Percentiles rank a stretch among this genome's conserved stretches.
phyloP scores from a whole-genome alignment of 768 basidiomycete genomes.

The Boletus barrowsii region DNA sequence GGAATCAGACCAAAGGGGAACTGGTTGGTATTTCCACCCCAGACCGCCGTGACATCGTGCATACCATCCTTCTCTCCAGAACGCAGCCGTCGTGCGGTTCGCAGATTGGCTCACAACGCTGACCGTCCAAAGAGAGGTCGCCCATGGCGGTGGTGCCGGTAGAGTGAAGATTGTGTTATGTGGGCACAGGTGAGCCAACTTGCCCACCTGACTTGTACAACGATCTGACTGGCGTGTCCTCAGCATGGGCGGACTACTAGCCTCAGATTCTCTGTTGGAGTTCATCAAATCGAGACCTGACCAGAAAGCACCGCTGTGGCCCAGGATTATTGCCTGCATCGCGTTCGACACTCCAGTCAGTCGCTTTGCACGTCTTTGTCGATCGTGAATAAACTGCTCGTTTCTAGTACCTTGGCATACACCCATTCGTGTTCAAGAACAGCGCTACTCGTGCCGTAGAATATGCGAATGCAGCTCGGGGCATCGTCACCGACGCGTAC shows the following conservation, averaged over 20 bases:
- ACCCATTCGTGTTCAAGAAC: conserved; percentile 85
- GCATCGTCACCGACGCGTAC: conserved; percentile 58
- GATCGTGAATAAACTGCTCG: background rate
- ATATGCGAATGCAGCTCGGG: conserved; percentile 64
- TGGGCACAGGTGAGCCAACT: conserved; percentile 69
- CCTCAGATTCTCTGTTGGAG: conserved; percentile 77
- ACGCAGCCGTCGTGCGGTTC: conserved; percentile 78
- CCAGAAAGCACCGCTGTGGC: conserved; percentile 72
- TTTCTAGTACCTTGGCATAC: conserved; percentile 77
- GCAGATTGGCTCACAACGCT: conserved; percentile 91
- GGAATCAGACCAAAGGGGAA: conserved; percentile 80
- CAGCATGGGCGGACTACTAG: conserved; percentile 92
- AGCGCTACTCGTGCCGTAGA: conserved; percentile 70
- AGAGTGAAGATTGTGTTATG: conserved; percentile 79
- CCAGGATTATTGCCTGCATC: conserved; percentile 77
- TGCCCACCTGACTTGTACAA: background rate
- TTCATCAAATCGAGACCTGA: conserved; percentile 69
- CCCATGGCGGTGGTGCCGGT: conserved; percentile 71
- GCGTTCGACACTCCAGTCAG: conserved; percentile 91
- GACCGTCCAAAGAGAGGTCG: conserved; percentile 81
- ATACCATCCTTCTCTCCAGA: conserved; percentile 39
- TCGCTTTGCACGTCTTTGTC: background rate
- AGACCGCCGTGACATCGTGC: background rate
- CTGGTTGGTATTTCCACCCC: conserved; percentile 51
- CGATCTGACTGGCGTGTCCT: background rate